Percentiles rank a stretch among this genome's conserved stretches.
Evolutionary conservation across 176 grass and related monocot species (phyloP).

Genomic region (Hsuehochloa calcarea): DNA sequence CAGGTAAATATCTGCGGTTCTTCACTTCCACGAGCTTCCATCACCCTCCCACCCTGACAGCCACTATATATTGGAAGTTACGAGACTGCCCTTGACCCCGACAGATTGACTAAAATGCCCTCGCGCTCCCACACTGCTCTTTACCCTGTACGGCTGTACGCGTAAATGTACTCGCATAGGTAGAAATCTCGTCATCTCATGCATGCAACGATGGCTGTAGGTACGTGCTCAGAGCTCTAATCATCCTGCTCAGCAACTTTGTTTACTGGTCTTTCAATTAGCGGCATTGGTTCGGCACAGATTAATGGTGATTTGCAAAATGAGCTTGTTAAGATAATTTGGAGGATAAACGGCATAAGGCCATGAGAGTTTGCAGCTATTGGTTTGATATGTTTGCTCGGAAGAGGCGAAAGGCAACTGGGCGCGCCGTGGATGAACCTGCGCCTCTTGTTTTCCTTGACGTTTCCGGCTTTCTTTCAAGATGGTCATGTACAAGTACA

Average conservation of each 20-base stretch:
- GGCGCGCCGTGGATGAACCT: conserved; percentile 27
- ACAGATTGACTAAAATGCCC: conserved; percentile 15
- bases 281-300: neutral
- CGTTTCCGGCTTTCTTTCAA: conserved; percentile 27
- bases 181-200: neutral
- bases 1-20: conserved; percentile 41
- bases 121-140: neutral
- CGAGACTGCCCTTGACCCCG: neutral
- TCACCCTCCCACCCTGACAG: too few species aligned
- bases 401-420: conserved; percentile 2
- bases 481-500: conserved; percentile 29
- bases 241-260: neutral
- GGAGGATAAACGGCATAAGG: neutral
- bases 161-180: neutral
- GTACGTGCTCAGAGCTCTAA: neutral
- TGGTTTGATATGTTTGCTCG: neutral
- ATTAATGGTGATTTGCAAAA: neutral
- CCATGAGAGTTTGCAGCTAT: conserved; percentile 2
- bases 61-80: neutral
- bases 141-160: neutral
- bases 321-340: neutral
- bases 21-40: too few species aligned
- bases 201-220: neutral
- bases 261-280: neutral
- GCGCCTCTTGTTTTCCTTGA: conserved; percentile 20